Evolutionary conservation across 768 basidiomycete genomes (phyloP), one percentile per base, ranked within the genome.

Genomic region (Chalciporus chontae): DNA sequence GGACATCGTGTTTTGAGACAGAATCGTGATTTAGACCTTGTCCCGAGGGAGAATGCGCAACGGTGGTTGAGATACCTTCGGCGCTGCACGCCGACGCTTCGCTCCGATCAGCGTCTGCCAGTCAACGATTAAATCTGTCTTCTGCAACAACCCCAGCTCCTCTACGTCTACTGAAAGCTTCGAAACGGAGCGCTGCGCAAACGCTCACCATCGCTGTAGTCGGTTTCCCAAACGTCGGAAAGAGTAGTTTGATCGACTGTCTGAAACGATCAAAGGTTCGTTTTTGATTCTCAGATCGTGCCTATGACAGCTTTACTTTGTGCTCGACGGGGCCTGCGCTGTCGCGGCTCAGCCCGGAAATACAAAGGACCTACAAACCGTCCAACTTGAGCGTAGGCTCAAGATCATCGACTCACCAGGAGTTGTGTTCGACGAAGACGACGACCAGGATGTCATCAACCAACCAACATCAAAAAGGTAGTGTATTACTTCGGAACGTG

Each of bases 151-250:
- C 86, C 2, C 89, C 90, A 23, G 73, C 85, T 42, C 74, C 95
- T 2, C 72, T 94, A 36, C 85, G 85, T 46, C 75, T 96, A 3
- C 73, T 95, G 37, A 96, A 95, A 62, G 87, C 85, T 0, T 90
- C 87, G 66, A 87, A 84, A 54, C 85, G 84, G 1, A 81, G 74
- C 27, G 58, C 69, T 1, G 73, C 81, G 1, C 81, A 84, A 27
- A 87, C 81, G 54, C 74, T 91, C 45, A 93, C 90, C 0, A 79
- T 95, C 43, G 93, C 93, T 14, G 90, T 98, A 15, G 90, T 97
- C 4, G 95, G 95, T 2, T 95, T 93, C 69, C 95, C 95, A 1
- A 98, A 98, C 67, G 95, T 98, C 40, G 95, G 95, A 13, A 98
- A 98, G 72, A 95, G 91, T 49, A 89, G 85, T 61, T 64, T 98